Conservation (phyloP, 768 basidiomycete species). For the Leucocoprinus birnbaumii region DNA sequence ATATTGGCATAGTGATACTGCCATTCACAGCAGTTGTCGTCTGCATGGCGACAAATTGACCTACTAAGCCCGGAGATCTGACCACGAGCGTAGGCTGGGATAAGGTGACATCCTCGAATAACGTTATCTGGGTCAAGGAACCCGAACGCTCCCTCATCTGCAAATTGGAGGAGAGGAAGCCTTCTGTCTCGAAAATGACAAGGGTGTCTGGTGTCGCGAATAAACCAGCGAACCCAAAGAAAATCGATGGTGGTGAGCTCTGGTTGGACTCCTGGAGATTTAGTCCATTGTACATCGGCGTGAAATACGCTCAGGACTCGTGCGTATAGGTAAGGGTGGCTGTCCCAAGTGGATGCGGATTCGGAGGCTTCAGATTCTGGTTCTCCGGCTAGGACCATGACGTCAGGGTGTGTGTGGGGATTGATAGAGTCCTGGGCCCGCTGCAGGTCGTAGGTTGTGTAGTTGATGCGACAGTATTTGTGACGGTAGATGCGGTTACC, state of each 20-base stretch:
- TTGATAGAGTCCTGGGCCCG: too few species aligned
- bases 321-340: slow-evolving; percentile 10
- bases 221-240: slow-evolving; percentile 31
- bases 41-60: neutral
- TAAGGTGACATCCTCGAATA: slow-evolving; percentile 30
- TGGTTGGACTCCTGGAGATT: slow-evolving; percentile 12
- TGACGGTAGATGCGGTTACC: too few species aligned
- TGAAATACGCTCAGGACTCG: slow-evolving; percentile 24
- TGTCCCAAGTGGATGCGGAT: too few species aligned
- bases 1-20: neutral
- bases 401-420: too few species aligned
- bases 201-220: slow-evolving; percentile 19
- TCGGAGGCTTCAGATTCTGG: too few species aligned
- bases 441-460: too few species aligned
- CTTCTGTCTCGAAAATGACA: slow-evolving; percentile 22
- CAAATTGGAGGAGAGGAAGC: slow-evolving; percentile 37
- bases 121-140: slow-evolving; percentile 32
- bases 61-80: neutral
- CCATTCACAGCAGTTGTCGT: neutral
- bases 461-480: too few species aligned
- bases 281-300: slow-evolving; percentile 12
- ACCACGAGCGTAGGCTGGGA: slow-evolving; percentile 24
- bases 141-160: slow-evolving; percentile 24
- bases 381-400: too few species aligned
- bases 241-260: slow-evolving; percentile 28